These are phyloP conservation scores for Lactifluus piperatus DNA, from an alignment of 768 basidiomycete species.

Conservation along the genomic window DNA sequence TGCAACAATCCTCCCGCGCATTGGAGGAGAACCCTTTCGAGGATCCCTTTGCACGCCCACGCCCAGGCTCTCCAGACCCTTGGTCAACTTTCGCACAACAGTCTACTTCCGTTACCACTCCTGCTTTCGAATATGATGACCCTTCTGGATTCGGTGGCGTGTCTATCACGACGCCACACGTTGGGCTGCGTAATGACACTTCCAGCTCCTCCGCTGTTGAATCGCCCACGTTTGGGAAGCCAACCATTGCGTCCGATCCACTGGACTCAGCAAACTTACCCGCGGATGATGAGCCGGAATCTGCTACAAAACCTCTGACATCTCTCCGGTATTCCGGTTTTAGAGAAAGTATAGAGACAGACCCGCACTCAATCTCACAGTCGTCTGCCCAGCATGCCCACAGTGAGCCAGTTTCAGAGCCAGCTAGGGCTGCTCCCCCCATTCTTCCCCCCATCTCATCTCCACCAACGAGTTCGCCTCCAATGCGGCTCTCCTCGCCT, in stretches of 20 bases:
- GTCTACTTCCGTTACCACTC: not conserved
- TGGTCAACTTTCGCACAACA: constrained; percentile 20
- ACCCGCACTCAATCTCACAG: constrained; percentile 13
- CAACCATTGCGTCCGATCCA: constrained; percentile 27
- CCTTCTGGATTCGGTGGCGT: constrained; percentile 8
- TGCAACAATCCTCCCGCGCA: constrained; percentile 20
- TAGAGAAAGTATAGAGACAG: constrained; percentile 37
- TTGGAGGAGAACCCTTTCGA: constrained; percentile 26
- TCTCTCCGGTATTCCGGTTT: constrained; percentile 39
- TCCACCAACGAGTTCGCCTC: not conserved
- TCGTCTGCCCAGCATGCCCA: constrained; percentile 22
- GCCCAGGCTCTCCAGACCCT: constrained; percentile 24
- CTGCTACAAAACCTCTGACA: constrained; percentile 11
- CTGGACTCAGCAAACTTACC: constrained; percentile 33
- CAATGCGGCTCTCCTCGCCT: not conserved
- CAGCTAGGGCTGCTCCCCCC: constrained; percentile 15
- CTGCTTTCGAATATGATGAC: constrained; percentile 18
- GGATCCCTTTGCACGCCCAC: constrained; percentile 24
- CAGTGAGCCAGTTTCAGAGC: constrained; percentile 7
- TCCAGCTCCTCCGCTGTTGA: not conserved
- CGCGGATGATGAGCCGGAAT: constrained; percentile 16
- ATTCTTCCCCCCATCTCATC: constrained; percentile 20
- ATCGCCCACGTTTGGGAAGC: not conserved
- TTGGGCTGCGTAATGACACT: not conserved
- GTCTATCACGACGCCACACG: not conserved